Percentiles rank a stretch among this genome's conserved stretches.
Conservation (phyloP, 305 asterid species). For the Rubia occidens region DNA sequence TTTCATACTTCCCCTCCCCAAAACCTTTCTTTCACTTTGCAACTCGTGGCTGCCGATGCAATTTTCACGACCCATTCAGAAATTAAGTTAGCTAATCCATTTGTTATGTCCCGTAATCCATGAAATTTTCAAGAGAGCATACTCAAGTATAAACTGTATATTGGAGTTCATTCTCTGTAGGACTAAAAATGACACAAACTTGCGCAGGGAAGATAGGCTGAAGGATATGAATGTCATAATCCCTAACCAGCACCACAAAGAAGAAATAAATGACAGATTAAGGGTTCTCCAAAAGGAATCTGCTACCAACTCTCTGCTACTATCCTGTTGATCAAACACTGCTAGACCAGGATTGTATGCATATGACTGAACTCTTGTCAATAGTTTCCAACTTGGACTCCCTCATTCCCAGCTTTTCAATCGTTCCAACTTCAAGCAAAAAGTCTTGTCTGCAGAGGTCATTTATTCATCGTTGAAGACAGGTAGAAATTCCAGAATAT, state of each 20-base stretch:
- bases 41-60: not conserved
- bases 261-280: not conserved
- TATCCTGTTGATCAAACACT: slow-evolving; percentile 2
- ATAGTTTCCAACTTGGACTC: not conserved
- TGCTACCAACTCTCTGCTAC: not conserved
- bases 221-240: not conserved
- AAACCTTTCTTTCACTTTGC: not conserved
- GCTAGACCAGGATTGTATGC: not conserved
- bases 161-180: not conserved
- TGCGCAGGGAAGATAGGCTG: not conserved
- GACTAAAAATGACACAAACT: not conserved
- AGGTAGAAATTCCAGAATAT: slow-evolving; percentile 84
- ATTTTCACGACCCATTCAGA: not conserved
- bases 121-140: not conserved
- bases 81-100: not conserved
- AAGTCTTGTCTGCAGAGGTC: slow-evolving; percentile 21
- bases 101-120: not conserved
- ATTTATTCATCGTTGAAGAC: slow-evolving; percentile 74
- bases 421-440: not conserved
- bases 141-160: not conserved
- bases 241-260: not conserved
- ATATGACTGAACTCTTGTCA: not conserved
- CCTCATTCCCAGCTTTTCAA: not conserved
- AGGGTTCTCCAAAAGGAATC: not conserved
- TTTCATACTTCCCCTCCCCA: not conserved